These are phyloP conservation scores for Talaromyces sp. DNA, from an alignment of 2,329 filamentous ascomycete species.

Conservation along the genomic window DNA sequence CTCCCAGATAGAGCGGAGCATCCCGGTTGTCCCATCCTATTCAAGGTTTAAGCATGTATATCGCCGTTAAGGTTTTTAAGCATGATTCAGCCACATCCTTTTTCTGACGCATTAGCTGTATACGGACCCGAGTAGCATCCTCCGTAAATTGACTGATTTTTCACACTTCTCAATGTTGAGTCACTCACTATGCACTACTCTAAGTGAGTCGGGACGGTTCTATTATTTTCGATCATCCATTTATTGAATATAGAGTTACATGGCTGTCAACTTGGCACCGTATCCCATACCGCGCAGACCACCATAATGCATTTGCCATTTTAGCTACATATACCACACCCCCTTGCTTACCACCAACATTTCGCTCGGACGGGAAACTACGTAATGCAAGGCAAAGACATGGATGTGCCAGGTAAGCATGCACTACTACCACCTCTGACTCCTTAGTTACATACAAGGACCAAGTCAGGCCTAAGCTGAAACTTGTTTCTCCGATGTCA, in stretches of 20 bases:
- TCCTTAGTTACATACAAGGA: neutral
- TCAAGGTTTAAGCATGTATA: conserved; percentile 13
- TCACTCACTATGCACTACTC: neutral
- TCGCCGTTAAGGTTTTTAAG: conserved; percentile 18
- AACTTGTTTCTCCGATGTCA: conserved; percentile 1
- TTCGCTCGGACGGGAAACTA: neutral
- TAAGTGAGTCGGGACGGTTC: neutral
- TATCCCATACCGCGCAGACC: conserved; percentile 2
- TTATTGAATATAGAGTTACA: conserved; percentile 1
- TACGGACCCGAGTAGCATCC: neutral
- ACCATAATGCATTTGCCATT: neutral
- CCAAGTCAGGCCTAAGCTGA: neutral
- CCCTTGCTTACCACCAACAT: neutral
- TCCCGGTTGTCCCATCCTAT: neutral
- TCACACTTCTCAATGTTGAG: neutral
- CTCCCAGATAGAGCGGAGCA: conserved; percentile 1
- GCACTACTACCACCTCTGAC: neutral
- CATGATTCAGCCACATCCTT: conserved; percentile 18
- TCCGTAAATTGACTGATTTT: neutral
- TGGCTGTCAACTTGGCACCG: neutral
- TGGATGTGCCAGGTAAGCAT: conserved; percentile 5
- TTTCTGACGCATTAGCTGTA: neutral
- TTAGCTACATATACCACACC: neutral
- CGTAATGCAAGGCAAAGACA: conserved; percentile 1
- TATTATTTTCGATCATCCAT: neutral